Base-by-base conservation (phyloP, 371 early-diverging fungal species). In the Phascolomyces articulosus region DNA sequence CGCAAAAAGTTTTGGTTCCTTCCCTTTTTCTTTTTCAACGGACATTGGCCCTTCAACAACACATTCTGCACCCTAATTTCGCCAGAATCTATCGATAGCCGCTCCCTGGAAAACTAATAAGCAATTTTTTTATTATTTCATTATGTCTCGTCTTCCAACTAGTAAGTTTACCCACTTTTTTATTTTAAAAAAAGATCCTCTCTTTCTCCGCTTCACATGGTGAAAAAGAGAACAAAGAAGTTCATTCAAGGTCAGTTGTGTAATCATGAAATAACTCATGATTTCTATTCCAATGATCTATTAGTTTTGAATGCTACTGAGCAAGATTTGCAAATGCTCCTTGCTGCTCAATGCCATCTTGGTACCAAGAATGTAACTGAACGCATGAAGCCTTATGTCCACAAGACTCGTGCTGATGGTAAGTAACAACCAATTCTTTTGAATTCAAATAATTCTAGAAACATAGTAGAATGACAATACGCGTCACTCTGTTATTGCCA, bases 331-430 rank as follows among this genome's bases (percentile, higher is more conserved):
- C 89, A 91, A 83, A 83, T 91, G 71, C 87, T 98, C 74, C 88
- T 98, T 69, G 90, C 95, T 69, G 98, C 98, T 75, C 93, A 96
- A 84, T 87, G 90, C 63, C 94, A 95, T 85, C 78, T 95, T 79
- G 95, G 96, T 62, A 75, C 92, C 71, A 95, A 96, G 91, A 98
- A 98, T 85, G 77, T 85, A 66, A 93, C 92, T 75, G 79, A 85
- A 61, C 83, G 88, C 78, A 99, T 99, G 99, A 78, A 82, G 58
- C 89, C 91, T 63, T 99, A 99, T 87, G 87, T 96, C 68, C 95
- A 85, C 85, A 93, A 96, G 89, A 94, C 95, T 75, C 93, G 98
- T 68, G 82, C 86, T 66, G 98, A 98, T 87, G 96, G 96, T 82
- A 79, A 66, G 59, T 27, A 29, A 13, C 20, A 34, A 9, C 11